Evolutionary conservation across 768 basidiomycete genomes (phyloP).

Genomic region (Psilocybe sp.): DNA sequence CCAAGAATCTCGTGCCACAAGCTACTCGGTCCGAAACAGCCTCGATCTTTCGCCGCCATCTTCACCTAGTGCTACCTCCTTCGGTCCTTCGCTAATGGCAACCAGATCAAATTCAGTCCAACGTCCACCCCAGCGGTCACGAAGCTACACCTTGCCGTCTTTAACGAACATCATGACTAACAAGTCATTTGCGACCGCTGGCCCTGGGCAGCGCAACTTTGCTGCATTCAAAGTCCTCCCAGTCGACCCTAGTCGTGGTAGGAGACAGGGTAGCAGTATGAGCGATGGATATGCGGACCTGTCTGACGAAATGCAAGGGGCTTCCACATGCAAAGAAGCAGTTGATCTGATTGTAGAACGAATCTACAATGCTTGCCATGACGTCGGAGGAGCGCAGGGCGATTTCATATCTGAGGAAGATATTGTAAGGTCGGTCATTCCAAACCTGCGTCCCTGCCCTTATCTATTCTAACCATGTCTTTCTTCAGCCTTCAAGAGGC

Average conservation of each 20-base stretch:
- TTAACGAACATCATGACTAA: slow-evolving; percentile 16
- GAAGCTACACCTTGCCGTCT: slow-evolving; percentile 20
- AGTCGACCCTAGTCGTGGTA: slow-evolving; percentile 56
- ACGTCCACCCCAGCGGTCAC: slow-evolving; percentile 5
- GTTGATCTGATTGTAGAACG: slow-evolving; percentile 72
- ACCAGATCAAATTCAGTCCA: neutral
- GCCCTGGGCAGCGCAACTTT: slow-evolving; percentile 40
- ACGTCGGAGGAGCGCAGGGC: slow-evolving; percentile 48
- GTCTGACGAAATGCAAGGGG: slow-evolving; percentile 59
- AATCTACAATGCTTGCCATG: slow-evolving; percentile 65
- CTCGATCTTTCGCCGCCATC: slow-evolving; percentile 28
- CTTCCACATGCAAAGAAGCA: slow-evolving; percentile 71
- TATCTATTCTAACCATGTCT: slow-evolving; percentile 8
- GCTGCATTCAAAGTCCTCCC: slow-evolving; percentile 82
- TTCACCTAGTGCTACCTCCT: slow-evolving; percentile 17
- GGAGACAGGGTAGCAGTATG: slow-evolving; percentile 45
- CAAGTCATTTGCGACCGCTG: slow-evolving; percentile 21
- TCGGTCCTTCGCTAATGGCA: slow-evolving; percentile 6
- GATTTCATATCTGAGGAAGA: slow-evolving; percentile 62
- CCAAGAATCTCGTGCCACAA: slow-evolving; percentile 74
- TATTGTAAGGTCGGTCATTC: slow-evolving; percentile 67
- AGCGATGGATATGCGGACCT: slow-evolving; percentile 47
- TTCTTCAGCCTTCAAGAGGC: slow-evolving; percentile 71
- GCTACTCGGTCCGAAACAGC: slow-evolving; percentile 83
- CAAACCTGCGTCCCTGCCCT: slow-evolving; percentile 1